Evolutionary conservation across 192 early-diverging fungal genomes (phyloP).

Genomic region (Coemansia sp.): DNA sequence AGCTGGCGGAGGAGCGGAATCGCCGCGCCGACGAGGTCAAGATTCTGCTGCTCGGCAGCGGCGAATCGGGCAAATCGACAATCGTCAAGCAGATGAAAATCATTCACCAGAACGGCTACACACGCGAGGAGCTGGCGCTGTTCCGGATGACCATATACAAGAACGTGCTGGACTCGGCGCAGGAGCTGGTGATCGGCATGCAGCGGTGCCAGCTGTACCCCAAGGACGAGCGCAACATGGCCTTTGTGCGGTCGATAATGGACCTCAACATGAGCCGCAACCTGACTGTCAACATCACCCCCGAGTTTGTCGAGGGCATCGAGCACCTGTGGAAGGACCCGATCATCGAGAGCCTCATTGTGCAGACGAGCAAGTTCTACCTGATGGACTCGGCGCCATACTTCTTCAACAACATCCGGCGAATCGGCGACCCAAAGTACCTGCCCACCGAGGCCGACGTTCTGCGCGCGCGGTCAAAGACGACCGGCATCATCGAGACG

Average conservation of each 20-base stretch:
- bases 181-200: slow-evolving; percentile 70
- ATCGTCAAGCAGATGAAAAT: slow-evolving; percentile 98
- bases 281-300: slow-evolving; percentile 56
- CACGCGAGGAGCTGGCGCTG: slow-evolving; percentile 68
- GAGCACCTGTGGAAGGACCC: slow-evolving; percentile 72
- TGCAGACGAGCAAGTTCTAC: slow-evolving; percentile 79
- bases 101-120: slow-evolving; percentile 90
- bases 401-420: slow-evolving; percentile 87
- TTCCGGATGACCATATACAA: slow-evolving; percentile 81
- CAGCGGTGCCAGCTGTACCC: slow-evolving; percentile 59
- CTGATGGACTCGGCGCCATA: slow-evolving; percentile 91
- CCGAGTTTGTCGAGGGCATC: slow-evolving; percentile 67
- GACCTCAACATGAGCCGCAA: slow-evolving; percentile 52
- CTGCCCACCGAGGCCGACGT: slow-evolving; percentile 93
- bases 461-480: slow-evolving; percentile 93
- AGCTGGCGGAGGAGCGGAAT: slow-evolving; percentile 53
- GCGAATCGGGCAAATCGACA: slow-evolving; percentile 94
- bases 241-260: slow-evolving; percentile 35
- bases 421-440: slow-evolving; percentile 80
- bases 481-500: slow-evolving; percentile 95
- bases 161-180: slow-evolving; percentile 81
- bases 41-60: slow-evolving; percentile 65
- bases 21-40: slow-evolving; percentile 54
- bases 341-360: slow-evolving; percentile 58
- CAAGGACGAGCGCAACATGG: slow-evolving; percentile 51